Evolutionary conservation across 805 yeast species (phyloP), one percentile per base, ranked within the genome.

Genomic region (Wickerhamomyces chambardii): DNA sequence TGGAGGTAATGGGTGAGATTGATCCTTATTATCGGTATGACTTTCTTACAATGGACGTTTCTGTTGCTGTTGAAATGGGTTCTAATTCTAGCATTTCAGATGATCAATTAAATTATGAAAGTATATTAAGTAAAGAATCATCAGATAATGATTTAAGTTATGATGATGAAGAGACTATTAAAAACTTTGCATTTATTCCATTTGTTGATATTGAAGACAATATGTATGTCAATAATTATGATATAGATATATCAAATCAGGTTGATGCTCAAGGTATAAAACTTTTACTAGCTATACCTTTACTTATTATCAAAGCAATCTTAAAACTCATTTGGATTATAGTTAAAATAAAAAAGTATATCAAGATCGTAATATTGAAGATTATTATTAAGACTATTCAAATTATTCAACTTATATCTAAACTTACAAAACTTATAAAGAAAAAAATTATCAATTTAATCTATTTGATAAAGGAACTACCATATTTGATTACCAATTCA

Each of bases 331-430:
- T 46, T 16, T 45, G 48, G 51, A 34, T 41, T 15, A 37, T 48
- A 34, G 36, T 36, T 3, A 41, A 42, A 12, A n/a, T 45, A 5
- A 39, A 42, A 32, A 47, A 47, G 25, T 39, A 45, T 32, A 17
- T 44, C 4, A 37, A 45, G 26, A 27, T 47, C 25, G 36, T 40
- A 4, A 50, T 44, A 15, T 31, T 29, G 11, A 46, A 47, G 27
- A 30, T 36, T 16, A 18, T 37, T 5, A 36, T 47, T 18, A 24
- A 35, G 5, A 30, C 44, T 9, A 36, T 44, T 9, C 31, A 29
- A 27, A n/a, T 42, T 3, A 40, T 46, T 14, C 35, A 42, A 30
- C 32, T 30, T 29, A 41, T 39, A 15, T 39, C 44, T 18, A 17
- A 25, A 6, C 32, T 38, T 14, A 45, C 45, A 17, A 22, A 8